Conservation (phyloP, 176 grass and related monocot species). For the Chloris gayana region DNA sequence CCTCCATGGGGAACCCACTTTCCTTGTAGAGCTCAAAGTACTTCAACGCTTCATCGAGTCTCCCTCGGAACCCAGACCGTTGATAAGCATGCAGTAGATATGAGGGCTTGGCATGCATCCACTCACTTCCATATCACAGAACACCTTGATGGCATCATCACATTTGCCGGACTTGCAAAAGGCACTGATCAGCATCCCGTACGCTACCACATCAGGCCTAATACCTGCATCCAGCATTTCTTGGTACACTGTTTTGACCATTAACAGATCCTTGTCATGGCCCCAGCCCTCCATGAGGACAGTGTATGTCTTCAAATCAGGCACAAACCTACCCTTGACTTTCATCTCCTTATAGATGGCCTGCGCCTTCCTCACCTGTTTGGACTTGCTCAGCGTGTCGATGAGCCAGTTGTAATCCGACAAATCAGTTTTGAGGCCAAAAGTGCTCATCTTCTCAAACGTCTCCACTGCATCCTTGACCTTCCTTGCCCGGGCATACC, state of each 20-base stretch:
- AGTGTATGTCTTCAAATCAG: constrained; percentile 54
- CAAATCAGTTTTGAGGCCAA: constrained; percentile 50
- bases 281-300: constrained; percentile 55
- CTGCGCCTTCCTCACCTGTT: constrained; percentile 59
- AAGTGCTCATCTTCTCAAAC: constrained; percentile 64
- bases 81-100: constrained; percentile 77
- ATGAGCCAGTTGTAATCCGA: constrained; percentile 74
- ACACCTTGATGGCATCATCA: constrained; percentile 74
- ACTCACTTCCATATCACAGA: constrained; percentile 54
- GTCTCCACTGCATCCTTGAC: constrained; percentile 61
- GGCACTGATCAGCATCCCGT: constrained; percentile 65
- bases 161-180: constrained; percentile 63
- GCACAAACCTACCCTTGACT: constrained; percentile 45
- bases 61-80: constrained; percentile 59
- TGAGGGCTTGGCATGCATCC: constrained; percentile 74
- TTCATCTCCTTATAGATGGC: constrained; percentile 70
- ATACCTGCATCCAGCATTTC: constrained; percentile 67
- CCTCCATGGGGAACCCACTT: constrained; percentile 57
- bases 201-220: constrained; percentile 52
- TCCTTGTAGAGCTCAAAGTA: constrained; percentile 69
- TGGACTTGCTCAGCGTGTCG: constrained; percentile 64
- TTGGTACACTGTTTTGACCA: constrained; percentile 51
- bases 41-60: constrained; percentile 69
- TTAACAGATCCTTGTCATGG: constrained; percentile 43
- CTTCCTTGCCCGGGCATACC: constrained; percentile 59